Evolutionary conservation across 495 filamentous ascomycete species (phyloP), one percentile per base, ranked within the genome.

Genomic region (Hypomontagnella submonticulosa): DNA sequence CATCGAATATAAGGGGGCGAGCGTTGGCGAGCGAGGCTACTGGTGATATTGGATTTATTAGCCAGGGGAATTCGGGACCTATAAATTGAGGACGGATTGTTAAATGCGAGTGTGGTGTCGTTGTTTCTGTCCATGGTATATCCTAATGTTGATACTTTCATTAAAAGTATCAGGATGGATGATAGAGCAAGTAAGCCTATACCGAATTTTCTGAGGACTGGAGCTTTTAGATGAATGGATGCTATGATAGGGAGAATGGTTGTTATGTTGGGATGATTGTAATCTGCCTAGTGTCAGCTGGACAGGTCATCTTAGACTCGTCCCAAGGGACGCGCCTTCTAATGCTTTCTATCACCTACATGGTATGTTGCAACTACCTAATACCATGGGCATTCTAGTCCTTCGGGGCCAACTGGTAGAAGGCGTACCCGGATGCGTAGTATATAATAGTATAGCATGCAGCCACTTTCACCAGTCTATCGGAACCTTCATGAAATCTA

Each of bases 61-160:
- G 66, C 57, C 38, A 74, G 50, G 16, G 67, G 61, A 23, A 69
- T 57, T 20, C 70, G 44, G 20, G 67, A 67, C 60, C 62, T 61
- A 49, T 54, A 5, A 18, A 36, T 36, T 8, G 16, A 30, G 54
- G 50, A 52, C 34, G 49, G 42, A 19, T 47, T 38, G 44, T 32
- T 32, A 36, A 47, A 23, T 5, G 33, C 58, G 19, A 37, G 16
- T 36, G 48, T 69, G 41, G 48, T 50, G 13, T 43, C 16, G 40
- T 13, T 42, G 9, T 49, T 72, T 36, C 60, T 63, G 44, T 59
- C 51, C 53, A 64, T 71, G 57, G 49, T 67, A 53, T 56, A 56
- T 61, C 47, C 34, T 65, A 9, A 43, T 57, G 63, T 54, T 53
- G 57, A 67, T 68, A 59, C 59, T 68, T 15, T 46, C 15, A 23